Conservation (phyloP, 257 asterid species). For the Ophiorrhiza pumila region DNA sequence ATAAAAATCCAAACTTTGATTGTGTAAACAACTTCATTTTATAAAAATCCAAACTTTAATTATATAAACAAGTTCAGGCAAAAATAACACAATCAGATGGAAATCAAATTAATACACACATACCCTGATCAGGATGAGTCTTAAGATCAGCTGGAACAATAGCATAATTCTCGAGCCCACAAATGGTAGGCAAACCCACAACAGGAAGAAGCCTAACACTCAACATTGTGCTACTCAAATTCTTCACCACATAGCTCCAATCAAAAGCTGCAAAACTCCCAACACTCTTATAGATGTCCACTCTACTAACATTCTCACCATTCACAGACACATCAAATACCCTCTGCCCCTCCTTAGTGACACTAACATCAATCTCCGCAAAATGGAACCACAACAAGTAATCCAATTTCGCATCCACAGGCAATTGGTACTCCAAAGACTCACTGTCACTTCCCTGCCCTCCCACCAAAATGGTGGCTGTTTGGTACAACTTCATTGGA, state of each 20-base stretch:
- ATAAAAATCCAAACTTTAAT: not conserved
- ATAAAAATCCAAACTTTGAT: not conserved
- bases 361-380: slow-evolving; percentile 89
- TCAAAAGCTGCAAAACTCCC: slow-evolving; percentile 84
- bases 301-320: slow-evolving; percentile 60
- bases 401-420: slow-evolving; percentile 84
- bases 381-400: slow-evolving; percentile 85
- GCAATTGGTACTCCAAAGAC: slow-evolving; percentile 60
- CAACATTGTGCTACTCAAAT: slow-evolving; percentile 57
- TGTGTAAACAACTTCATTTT: not conserved
- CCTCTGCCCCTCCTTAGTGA: slow-evolving; percentile 66
- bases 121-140: slow-evolving; percentile 82
- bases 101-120: not conserved
- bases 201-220: slow-evolving; percentile 69
- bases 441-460: slow-evolving; percentile 33
- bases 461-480: slow-evolving; percentile 54
- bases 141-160: slow-evolving; percentile 75
- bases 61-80: too few relatives aligned
- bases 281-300: slow-evolving; percentile 73
- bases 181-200: slow-evolving; percentile 67
- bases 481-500: slow-evolving; percentile 70
- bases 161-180: slow-evolving; percentile 95
- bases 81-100: not conserved
- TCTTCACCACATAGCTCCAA: slow-evolving; percentile 69
- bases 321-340: slow-evolving; percentile 85